Evolutionary conservation across 129 eudicot genomes (phyloP), one percentile per base, ranked within the genome.

Genomic region (Escallonia herrerae): DNA sequence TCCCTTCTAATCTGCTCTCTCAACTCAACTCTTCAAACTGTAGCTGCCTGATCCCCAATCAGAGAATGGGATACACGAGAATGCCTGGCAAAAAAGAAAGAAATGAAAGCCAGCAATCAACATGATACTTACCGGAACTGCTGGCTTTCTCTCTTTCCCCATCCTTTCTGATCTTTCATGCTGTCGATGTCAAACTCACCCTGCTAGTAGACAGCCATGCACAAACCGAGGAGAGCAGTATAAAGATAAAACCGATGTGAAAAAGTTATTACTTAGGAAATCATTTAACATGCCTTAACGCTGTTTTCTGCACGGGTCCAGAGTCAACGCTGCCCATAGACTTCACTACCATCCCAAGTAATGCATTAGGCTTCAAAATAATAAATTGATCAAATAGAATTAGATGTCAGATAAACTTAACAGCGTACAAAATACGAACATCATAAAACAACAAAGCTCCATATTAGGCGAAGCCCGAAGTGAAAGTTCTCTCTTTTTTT

Each of bases 251-350:
- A 50, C 63, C 33, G 43, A 50, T 15, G 7, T 5, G 9, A 60
- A 40, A 55, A 71, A 74, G 13, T 33, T 0, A 52, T 42, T 45
- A 6, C 41, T 37, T 47, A 47, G 37, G 63, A 68, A 60, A 46
- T 48, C 5, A 47, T 39, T 72, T 10, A 8, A 79, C 95, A 77
- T 86, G 89, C 97, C 91, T 90, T 73, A 71, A 77, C 54, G 77
- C 85, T 5, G 80, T 53, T 15, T 80, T 68, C 74, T 77, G 88
- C 43, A 74, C 76, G 70, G 79, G 53, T 58, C 74, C 90, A 14
- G 79, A 40, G 46, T 80, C 71, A 3, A 60, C 77, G 15, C 64
- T 81, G 33, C 72, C 60, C 44, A 80, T 62, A 39, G 90, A 65
- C 41, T 72, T 76, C 46, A 66, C 66, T 59, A 75, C 58, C 74